Evolutionary conservation across 148 eudicot genomes (phyloP).

Genomic region (Chenopodium berlandieri): DNA sequence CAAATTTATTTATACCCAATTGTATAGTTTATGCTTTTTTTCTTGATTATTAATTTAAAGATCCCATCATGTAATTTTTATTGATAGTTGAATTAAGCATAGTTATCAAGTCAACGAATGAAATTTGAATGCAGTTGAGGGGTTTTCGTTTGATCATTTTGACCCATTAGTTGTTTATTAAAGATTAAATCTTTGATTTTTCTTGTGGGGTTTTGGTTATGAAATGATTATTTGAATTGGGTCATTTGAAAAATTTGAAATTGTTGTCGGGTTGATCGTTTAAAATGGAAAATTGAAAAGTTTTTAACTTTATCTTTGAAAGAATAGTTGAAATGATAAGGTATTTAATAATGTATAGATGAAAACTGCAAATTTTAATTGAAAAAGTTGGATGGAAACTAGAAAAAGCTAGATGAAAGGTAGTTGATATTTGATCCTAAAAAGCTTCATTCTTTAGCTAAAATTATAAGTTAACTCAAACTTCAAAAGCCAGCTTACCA

Average conservation of each 20-base stretch:
- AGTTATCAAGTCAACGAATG: background rate
- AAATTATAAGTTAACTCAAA: background rate
- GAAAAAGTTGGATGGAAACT: background rate
- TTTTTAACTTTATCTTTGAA: background rate
- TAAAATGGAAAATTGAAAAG: background rate
- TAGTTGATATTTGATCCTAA: background rate
- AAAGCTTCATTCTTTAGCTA: background rate
- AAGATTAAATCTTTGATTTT: background rate
- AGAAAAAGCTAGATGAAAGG: background rate
- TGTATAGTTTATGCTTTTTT: background rate
- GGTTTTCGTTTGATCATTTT: background rate
- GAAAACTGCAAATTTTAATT: background rate
- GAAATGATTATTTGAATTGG: constrained; percentile 8
- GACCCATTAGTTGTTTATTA: background rate
- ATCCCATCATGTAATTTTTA: background rate
- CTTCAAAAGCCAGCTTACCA: background rate
- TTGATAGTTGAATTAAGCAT: background rate
- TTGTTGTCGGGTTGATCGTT: background rate
- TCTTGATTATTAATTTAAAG: background rate
- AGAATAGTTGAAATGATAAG: background rate
- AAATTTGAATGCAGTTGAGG: background rate
- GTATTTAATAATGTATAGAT: background rate
- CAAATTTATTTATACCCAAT: background rate
- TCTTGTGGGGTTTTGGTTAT: constrained; percentile 20
- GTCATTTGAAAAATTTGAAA: background rate